Evolutionary conservation across 2,329 filamentous ascomycete species (phyloP), one percentile per base, ranked within the genome.

Genomic region (Aquanectria penicillioides): DNA sequence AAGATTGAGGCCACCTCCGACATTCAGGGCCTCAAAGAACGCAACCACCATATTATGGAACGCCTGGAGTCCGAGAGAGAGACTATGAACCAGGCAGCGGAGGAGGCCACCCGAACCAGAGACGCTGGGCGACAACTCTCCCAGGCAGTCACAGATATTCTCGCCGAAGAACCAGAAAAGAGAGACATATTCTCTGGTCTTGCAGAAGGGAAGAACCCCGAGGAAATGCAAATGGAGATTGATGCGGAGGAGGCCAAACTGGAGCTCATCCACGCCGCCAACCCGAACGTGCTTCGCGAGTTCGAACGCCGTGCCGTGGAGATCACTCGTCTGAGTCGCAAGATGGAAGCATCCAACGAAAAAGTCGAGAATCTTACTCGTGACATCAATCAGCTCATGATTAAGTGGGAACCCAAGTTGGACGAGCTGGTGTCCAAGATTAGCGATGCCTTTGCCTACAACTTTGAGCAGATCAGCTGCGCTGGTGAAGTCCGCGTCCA

Each of bases 381-480:
- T 11, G 81, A 85, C 41, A 94, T 97, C 61, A 75, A 79, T 1
- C 82, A 87, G 31, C 77, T 97, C 53, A 89, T 89, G 67, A 80
- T 80, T 13, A 81, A 85, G 62, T 99, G 93, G 92, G 95, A 98
- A 75, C 93, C 93, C 1, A 79, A 85, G 67, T 83, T 99, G 3
- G 94, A 98, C 66, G 82, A 80, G 18, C 83, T 99, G 3, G 84
- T 97, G 34, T 80, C 80, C 17, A 88, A 89, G 71, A 97, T 99
- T 77, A 97, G 92, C 72, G 87, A 92, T 44, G 94, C 94, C 0
- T 99, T 99, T 75, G 88, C 90, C 6, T 90, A 94, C 74, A 98
- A 97, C 70, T 98, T 99, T 74, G 87, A 92, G 70, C 90, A 94
- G 73, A 98, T 99, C 72, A 93, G 89, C 65, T 98, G 95, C 74